Base-by-base conservation (phyloP, 1,139 yeast genomes). In the Scheffersomyces titani region DNA sequence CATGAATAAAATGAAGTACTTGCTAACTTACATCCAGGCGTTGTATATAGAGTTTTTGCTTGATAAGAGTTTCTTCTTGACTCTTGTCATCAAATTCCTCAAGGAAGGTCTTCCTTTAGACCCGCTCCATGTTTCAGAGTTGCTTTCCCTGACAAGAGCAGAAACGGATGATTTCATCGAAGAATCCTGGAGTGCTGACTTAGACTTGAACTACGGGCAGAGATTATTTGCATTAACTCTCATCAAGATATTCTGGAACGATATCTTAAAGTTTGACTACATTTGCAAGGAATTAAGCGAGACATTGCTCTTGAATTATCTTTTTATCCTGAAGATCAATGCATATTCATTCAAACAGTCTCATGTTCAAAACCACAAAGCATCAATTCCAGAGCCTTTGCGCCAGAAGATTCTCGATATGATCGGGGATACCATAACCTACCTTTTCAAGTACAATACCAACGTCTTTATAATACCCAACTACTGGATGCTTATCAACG, bases 381-480 rank as follows among this genome's bases (percentile, higher is more conserved):
- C 55, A n/a, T 24, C 49, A 19, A 50, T 56, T 2, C 56, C 61
- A 7, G 61, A 59, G 3, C 18, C 22, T 13, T 55, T 78, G 19
- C 70, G 67, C 52, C 63, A 57, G 6, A 70, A 65, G 40, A 55
- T 78, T 1, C 59, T 75, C 6, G 54, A 54, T 1, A 66, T 69
- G 52, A 71, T 79, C 5, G 62, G 76, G 1, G 70, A 70, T n/a
- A 68, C 70, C 13, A 75, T 86, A 1, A 69, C 73, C 18, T 78
- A 77, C 59, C 72, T 88, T 20, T 91, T 89, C 74, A 79, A 80
- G 63, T 72, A 75, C 64, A 81, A 88, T 78, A 64, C 86, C 68
- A 92, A 90, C 64, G 82, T 88, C 5, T 92, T 92, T 64, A 86
- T 92, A n/a, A 80, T 90, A 47, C 96, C 97, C 0, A 82, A 80